Evolutionary conservation across 2,329 filamentous ascomycete genomes (phyloP).

Genomic region (Diaporthe eres): DNA sequence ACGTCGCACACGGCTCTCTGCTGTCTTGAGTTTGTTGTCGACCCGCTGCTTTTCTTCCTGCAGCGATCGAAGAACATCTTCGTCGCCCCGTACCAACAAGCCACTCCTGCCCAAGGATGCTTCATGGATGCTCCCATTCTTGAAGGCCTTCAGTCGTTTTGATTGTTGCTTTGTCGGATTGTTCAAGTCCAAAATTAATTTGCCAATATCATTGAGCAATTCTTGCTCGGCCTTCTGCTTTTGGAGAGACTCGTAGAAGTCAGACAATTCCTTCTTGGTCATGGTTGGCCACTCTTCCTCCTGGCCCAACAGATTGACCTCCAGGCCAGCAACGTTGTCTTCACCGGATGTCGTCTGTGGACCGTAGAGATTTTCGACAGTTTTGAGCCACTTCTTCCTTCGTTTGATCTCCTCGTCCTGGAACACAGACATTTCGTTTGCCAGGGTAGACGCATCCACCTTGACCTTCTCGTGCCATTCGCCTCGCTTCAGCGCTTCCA

Average conservation of each 20-base stretch:
- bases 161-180: conserved; percentile 88
- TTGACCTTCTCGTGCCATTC: conserved; percentile 96
- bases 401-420: conserved; percentile 94
- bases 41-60: conserved; percentile 85
- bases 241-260: conserved; percentile 78
- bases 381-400: conserved; percentile 91
- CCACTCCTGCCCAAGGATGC: conserved; percentile 89
- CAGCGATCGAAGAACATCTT: conserved; percentile 82
- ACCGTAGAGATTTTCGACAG: conserved; percentile 81
- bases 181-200: conserved; percentile 84
- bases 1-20: conserved; percentile 89
- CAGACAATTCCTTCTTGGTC: conserved; percentile 80
- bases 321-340: conserved; percentile 80
- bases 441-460: conserved; percentile 86
- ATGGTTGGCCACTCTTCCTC: conserved; percentile 86
- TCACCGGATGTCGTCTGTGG: conserved; percentile 74
- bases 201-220: conserved; percentile 79
- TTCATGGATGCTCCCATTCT: conserved; percentile 95
- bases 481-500: conserved; percentile 86
- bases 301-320: conserved; percentile 86
- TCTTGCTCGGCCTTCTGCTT: conserved; percentile 75
- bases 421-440: conserved; percentile 92
- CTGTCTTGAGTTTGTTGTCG: conserved; percentile 82
- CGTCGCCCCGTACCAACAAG: conserved; percentile 86
- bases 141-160: conserved; percentile 92